phyloP scores from a whole-genome alignment of 768 basidiomycete species.

The Xanthoconium stramineum region DNA sequence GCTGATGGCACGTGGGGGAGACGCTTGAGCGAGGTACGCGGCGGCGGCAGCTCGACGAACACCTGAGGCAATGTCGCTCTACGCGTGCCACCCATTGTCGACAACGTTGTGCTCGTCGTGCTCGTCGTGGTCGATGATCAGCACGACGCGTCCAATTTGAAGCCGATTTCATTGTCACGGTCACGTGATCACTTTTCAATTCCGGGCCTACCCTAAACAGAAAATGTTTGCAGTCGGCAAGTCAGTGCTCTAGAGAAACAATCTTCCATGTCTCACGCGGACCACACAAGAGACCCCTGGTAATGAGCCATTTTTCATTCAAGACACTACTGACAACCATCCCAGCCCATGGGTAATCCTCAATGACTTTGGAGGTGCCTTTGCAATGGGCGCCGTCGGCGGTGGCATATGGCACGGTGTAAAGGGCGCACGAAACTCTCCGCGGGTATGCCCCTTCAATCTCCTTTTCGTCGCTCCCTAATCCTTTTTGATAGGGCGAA shows the following conservation, averaged over 20 bases:
- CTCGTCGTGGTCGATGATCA: conserved; percentile 19
- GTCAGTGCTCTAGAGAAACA: no score
- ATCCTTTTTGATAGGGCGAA: conserved; percentile 67
- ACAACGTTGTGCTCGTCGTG: neutral
- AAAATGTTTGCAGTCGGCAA: conserved; percentile 15
- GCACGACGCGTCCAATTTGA: conserved; percentile 21
- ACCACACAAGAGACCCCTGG: conserved; percentile 95
- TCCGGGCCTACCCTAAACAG: conserved; percentile 31
- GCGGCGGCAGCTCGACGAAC: conserved; percentile 57
- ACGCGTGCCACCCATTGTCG: conserved; percentile 24
- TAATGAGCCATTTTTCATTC: conserved; percentile 28
- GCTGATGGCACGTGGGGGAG: conserved; percentile 27
- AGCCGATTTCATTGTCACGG: conserved; percentile 24
- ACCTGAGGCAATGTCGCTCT: conserved; percentile 39
- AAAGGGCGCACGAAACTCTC: conserved; percentile 96
- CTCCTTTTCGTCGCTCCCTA: neutral
- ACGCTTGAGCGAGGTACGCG: conserved; percentile 22
- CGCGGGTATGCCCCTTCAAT: conserved; percentile 56
- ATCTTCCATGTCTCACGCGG: conserved; percentile 73
- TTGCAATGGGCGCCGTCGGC: conserved; percentile 97
- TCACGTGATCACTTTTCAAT: conserved; percentile 24
- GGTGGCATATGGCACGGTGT: conserved; percentile 99
- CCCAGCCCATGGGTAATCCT: conserved; percentile 95
- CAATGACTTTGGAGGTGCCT: conserved; percentile 97
- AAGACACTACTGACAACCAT: conserved; percentile 2